Evolutionary conservation across 2,329 filamentous ascomycete genomes (phyloP), one percentile per base, ranked within the genome.

Genomic region (Xylaria sp.): DNA sequence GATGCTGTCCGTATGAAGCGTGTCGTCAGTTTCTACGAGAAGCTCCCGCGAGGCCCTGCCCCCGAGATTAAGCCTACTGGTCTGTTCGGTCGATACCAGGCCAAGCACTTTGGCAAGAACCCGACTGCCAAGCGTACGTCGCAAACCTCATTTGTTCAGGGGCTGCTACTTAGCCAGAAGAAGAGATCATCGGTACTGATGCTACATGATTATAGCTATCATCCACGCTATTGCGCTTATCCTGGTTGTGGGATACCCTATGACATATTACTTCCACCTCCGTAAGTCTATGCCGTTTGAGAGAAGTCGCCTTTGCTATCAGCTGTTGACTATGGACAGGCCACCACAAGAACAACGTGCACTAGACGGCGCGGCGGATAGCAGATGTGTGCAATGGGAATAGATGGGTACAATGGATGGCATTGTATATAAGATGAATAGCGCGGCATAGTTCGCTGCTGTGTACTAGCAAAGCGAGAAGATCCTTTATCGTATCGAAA

Each of bases 261-360:
- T 98, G 86, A 94, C 97, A 86, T 99, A 99, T 91, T 98, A 99
- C 89, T 98, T 97, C 93, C 97, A 99, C 85, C 89, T 99, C 79
- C 93, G 96, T 99, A 90, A 84, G 93, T 90, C 64, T 27, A 65
- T 58, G 21, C 11, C 24, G 53, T 48, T 30, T 39, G 14, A 14
- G 21, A 45, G 14, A 24, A 39, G 24, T 21, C 14, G 30, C 17
- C 19, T 4, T 2, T 19, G 17, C 32, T 36, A 21, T 11, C 17
- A 55, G 8, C n/a, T 61, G 30, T 55, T 72, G 48, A 72, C 61
- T 11, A 24, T 53, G 7, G 77, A 63, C 76, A 99, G 96, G 96
- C 78, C 95, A 99, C 90, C 95, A 98, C 92, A 99, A 99, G 93
- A 98, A 99, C 92, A 97, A 99, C 84, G 93, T 93, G 78, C 96